Percentiles rank a stretch among this genome's conserved stretches.
phyloP scores from a whole-genome alignment of 1,284 basidiomycete species.

The Trichosporon coremiiforme region DNA sequence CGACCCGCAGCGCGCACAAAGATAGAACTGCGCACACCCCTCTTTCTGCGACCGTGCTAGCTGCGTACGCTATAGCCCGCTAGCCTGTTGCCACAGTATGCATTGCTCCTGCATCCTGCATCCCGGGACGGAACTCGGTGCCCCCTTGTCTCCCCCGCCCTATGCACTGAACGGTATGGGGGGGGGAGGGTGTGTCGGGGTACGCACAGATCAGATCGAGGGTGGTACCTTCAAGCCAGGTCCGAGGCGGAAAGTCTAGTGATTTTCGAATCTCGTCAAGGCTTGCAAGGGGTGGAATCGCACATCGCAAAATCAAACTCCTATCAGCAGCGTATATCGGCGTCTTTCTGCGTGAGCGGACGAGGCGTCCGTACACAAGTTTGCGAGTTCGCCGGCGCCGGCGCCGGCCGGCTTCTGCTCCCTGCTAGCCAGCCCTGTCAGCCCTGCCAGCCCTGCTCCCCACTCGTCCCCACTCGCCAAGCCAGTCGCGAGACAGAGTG shows the following conservation, averaged over 20 bases:
- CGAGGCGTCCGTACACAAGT: neutral
- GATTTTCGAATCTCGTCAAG: conserved; percentile 9
- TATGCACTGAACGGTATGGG: too few species aligned
- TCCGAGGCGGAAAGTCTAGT: neutral
- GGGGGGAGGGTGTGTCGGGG: too few species aligned
- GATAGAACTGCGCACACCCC: neutral
- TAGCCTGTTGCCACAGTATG: neutral
- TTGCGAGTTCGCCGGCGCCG: too few species aligned
- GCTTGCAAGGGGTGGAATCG: too few species aligned
- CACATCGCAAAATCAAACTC: neutral
- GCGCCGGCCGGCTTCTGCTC: neutral
- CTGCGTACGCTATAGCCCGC: neutral
- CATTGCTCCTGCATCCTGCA: neutral
- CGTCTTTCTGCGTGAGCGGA: neutral
- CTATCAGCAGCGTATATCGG: conserved; percentile 10
- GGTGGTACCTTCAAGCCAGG: neutral
- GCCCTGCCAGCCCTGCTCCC: too few species aligned
- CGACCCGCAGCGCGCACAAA: neutral
- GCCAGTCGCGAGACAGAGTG: too few species aligned
- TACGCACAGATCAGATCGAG: neutral
- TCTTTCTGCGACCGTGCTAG: neutral
- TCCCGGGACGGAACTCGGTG: conserved; percentile 5
- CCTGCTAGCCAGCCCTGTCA: neutral
- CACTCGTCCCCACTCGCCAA: neutral
- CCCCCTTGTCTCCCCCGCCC: neutral